Percentiles rank a stretch among this genome's conserved stretches.
Evolutionary conservation across 371 early-diverging fungal genomes (phyloP).

Genomic region (Mucor racemosus): DNA sequence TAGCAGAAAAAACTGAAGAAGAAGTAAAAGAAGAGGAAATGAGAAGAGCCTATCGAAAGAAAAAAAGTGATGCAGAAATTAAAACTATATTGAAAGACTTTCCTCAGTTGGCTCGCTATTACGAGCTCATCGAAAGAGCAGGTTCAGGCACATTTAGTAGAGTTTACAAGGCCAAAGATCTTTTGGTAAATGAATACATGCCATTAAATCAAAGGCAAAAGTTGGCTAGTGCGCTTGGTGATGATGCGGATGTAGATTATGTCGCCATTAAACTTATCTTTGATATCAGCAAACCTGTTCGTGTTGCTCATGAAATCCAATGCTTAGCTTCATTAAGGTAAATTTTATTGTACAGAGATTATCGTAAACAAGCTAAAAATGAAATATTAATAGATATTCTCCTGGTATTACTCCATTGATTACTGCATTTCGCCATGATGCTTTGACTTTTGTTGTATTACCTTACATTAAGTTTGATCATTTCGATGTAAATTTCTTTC

Average conservation of each 20-base stretch:
- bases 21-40: neutral
- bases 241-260: slow-evolving; percentile 34
- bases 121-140: slow-evolving; percentile 68
- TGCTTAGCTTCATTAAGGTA: slow-evolving; percentile 75
- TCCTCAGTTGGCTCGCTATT: slow-evolving; percentile 58
- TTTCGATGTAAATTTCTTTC: slow-evolving; percentile 62
- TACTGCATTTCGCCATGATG: slow-evolving; percentile 74
- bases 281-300: slow-evolving; percentile 76
- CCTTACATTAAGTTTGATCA: slow-evolving; percentile 87
- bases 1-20: neutral
- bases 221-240: neutral
- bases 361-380: neutral
- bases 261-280: slow-evolving; percentile 94
- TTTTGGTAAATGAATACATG: slow-evolving; percentile 60
- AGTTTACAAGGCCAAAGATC: slow-evolving; percentile 90
- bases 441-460: slow-evolving; percentile 79
- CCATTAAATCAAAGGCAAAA: slow-evolving; percentile 10
- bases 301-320: slow-evolving; percentile 86
- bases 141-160: slow-evolving; percentile 91
- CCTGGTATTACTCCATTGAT: slow-evolving; percentile 74
- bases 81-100: slow-evolving; percentile 47
- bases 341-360: neutral
- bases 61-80: slow-evolving; percentile 37
- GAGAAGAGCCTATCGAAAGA: neutral
- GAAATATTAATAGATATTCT: slow-evolving; percentile 14